These are phyloP conservation scores for Vitis hybrid DNA, from an alignment of 177 flowering plant species.

Conservation along the genomic window DNA sequence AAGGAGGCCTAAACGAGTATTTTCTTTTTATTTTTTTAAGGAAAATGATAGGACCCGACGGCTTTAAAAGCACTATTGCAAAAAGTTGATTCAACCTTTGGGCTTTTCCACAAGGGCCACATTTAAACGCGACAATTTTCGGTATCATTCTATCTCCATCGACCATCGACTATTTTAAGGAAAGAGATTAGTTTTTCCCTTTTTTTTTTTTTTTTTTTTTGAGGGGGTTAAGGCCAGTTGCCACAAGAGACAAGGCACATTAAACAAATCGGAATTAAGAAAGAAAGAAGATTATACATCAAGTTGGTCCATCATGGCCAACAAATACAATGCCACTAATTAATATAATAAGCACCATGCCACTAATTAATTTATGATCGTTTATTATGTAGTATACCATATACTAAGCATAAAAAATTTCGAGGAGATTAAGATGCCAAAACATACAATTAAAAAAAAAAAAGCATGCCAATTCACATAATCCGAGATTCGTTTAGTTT, in stretches of 20 bases:
- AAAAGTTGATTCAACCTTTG: too few relatives aligned
- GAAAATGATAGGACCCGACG: too few relatives aligned
- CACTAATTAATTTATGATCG: constrained; percentile 1
- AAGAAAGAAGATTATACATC: neutral
- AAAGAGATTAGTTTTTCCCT: too few relatives aligned
- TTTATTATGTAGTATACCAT: neutral
- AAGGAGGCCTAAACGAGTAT: too few relatives aligned
- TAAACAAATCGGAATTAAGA: neutral
- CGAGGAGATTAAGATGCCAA: constrained; percentile 37
- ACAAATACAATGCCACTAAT: constrained; percentile 11
- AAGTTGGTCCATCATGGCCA: constrained; percentile 11
- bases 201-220: too few relatives aligned
- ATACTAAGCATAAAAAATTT: constrained; percentile 12
- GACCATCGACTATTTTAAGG: too few relatives aligned
- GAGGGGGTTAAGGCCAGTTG: neutral
- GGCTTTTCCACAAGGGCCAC: too few relatives aligned
- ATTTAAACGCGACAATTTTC: too few relatives aligned
- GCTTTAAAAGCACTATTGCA: too few relatives aligned
- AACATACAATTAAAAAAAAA: constrained; percentile 4
- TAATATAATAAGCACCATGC: constrained; percentile 4
- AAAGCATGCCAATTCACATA: constrained; percentile 7
- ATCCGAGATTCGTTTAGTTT: constrained; percentile 5
- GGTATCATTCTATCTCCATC: too few relatives aligned
- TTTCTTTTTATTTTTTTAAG: too few relatives aligned
- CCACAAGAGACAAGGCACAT: neutral